Evolutionary conservation across 2,329 filamentous ascomycete species (phyloP).

Genomic region (Aspergillus sp.): DNA sequence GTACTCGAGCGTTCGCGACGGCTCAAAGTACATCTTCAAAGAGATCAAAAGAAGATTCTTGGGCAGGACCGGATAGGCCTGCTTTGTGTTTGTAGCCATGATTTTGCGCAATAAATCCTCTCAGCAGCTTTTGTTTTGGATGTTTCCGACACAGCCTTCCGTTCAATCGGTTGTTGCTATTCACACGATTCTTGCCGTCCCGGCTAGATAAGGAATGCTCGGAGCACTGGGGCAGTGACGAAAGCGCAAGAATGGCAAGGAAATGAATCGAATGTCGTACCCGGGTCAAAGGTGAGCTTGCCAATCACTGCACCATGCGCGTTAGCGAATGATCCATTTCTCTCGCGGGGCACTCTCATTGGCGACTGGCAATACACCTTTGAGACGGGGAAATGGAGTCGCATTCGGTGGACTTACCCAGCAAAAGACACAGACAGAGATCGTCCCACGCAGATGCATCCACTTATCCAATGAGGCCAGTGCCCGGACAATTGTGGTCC

Average conservation of each 20-base stretch:
- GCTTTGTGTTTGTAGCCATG: slow-evolving; percentile 6
- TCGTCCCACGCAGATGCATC: slow-evolving; percentile 16
- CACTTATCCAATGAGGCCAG: slow-evolving; percentile 9
- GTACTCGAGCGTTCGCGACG: slow-evolving; percentile 56
- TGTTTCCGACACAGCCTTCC: not conserved
- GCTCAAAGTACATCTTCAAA: slow-evolving; percentile 41
- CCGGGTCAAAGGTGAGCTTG: not conserved
- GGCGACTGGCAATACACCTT: not conserved
- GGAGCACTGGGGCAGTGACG: not conserved
- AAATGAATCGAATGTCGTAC: not conserved
- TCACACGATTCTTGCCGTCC: not conserved
- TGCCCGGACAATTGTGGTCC: slow-evolving; percentile 11
- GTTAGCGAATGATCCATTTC: not conserved
- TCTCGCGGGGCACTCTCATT: slow-evolving; percentile 5
- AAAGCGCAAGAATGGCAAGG: not conserved
- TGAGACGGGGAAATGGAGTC: slow-evolving; percentile 2
- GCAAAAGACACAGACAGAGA: slow-evolving; percentile 12
- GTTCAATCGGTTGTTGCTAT: not conserved
- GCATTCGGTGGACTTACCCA: slow-evolving; percentile 11
- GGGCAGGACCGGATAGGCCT: slow-evolving; percentile 33
- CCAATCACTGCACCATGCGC: slow-evolving; percentile 4
- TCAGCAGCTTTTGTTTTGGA: not conserved
- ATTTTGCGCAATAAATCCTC: not conserved
- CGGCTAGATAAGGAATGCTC: not conserved
- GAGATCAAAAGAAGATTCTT: slow-evolving; percentile 41